These are phyloP conservation scores for Penicillium paradoxum DNA, from an alignment of 495 filamentous ascomycete species.

Conservation along the genomic window DNA sequence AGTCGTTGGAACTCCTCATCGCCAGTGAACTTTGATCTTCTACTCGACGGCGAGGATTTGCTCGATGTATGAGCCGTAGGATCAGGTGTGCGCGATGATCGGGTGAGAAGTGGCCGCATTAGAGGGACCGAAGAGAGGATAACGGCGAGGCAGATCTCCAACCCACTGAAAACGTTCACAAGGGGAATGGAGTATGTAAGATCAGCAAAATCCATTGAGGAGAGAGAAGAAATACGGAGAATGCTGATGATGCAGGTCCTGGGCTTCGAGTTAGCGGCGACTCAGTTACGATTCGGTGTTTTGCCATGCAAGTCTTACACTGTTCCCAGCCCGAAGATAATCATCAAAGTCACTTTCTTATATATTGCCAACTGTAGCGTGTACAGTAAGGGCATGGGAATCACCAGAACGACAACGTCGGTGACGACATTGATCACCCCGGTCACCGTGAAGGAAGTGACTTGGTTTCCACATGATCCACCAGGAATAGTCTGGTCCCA, in stretches of 20 bases:
- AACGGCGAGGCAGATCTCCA: slow-evolving; percentile 21
- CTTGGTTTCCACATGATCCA: slow-evolving; percentile 43
- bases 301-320: neutral
- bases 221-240: neutral
- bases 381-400: slow-evolving; percentile 15
- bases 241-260: neutral
- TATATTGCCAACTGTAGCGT: neutral
- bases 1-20: neutral
- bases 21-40: neutral
- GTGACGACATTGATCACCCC: slow-evolving; percentile 39
- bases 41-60: neutral
- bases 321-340: neutral
- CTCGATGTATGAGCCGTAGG: neutral
- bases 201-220: neutral
- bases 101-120: slow-evolving; percentile 17
- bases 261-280: neutral
- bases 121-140: slow-evolving; percentile 18
- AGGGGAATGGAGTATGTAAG: slow-evolving; percentile 5
- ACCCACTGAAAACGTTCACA: slow-evolving; percentile 17
- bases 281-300: too few relatives aligned
- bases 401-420: slow-evolving; percentile 42
- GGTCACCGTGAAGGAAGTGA: slow-evolving; percentile 22
- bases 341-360: neutral
- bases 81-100: neutral
- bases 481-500: slow-evolving; percentile 42